A percentile compares a stretch with the other conserved stretches of the same genome.
Evolutionary conservation across 768 basidiomycete genomes (phyloP).

Genomic region (Leccinum truebloodii): DNA sequence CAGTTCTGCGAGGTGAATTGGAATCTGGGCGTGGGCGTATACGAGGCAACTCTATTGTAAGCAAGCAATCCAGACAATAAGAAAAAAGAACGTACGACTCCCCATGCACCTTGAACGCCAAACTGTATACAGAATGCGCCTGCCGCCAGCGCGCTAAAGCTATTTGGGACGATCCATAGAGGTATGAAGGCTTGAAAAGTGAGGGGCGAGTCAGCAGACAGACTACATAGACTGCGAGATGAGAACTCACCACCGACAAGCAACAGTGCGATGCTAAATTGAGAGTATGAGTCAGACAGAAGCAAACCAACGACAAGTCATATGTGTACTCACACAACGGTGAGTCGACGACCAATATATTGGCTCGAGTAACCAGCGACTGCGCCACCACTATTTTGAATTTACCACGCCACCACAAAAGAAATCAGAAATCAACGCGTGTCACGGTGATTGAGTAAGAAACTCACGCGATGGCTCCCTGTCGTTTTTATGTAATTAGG

Average conservation of each 20-base stretch:
- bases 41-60: not conserved
- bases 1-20: slow-evolving; percentile 81
- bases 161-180: slow-evolving; percentile 77
- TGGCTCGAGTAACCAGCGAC: slow-evolving; percentile 73
- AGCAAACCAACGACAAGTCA: not conserved
- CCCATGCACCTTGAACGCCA: slow-evolving; percentile 91
- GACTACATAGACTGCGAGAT: slow-evolving; percentile 24
- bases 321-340: slow-evolving; percentile 48
- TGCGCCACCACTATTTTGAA: slow-evolving; percentile 54
- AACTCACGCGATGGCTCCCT: slow-evolving; percentile 50
- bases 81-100: slow-evolving; percentile 55
- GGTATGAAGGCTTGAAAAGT: slow-evolving; percentile 54
- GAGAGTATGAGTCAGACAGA: slow-evolving; percentile 3
- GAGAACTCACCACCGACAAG: slow-evolving; percentile 40
- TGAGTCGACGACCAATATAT: slow-evolving; percentile 77
- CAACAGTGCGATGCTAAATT: slow-evolving; percentile 19
- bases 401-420: not conserved
- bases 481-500: slow-evolving; percentile 1
- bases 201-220: not conserved
- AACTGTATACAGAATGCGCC: slow-evolving; percentile 88
- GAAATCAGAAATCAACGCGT: not conserved
- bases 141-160: slow-evolving; percentile 68
- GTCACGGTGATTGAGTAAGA: not conserved
- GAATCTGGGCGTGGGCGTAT: slow-evolving; percentile 42
- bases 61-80: not conserved